Base-by-base conservation (phyloP, 1,284 basidiomycete species). In the Neolentinus lepideus region DNA sequence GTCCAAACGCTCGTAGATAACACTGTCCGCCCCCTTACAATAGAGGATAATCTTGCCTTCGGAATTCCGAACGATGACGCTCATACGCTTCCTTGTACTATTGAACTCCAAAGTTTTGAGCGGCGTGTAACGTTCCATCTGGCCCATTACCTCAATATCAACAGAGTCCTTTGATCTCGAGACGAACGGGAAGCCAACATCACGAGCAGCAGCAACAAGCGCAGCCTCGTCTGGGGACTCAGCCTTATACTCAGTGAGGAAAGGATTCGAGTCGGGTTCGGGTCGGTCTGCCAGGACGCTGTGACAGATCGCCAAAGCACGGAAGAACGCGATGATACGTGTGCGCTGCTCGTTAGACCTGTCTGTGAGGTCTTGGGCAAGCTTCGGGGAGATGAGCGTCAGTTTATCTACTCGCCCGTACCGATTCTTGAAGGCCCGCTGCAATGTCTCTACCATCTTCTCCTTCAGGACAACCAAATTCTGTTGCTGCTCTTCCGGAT, bases 211-310 rank as follows among this genome's bases (percentile, higher is more conserved):
- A 36, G 82, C 86, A 2, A 98, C 95, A 21, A 98, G 79, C 2
- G 96, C 95, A 10, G 94, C 92, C 69, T 98, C 96, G 67, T 98
- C 95, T 0, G 94, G 93, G 2, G 88, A 92, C 71, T 98, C 94
- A 6, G 95, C 94, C 73, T 98, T 98, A 78, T 98, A 98, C 56
- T 92, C 85, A 60, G 98, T 71, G 3, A 75, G 69, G 68, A 77
- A 85, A 0, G 90, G 91, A 14, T 85, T 72, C 46, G 75, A 72
- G 59, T 81, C 69, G 8, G 83, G 79, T 27, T 90, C 84, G 0
- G 88, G 81, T 55, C 76, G 79, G 62, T 94, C 92, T 1, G 92
- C 78, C 12, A 98, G 79, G 26, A 97, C 95, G 16, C 87, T 90
- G 68, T 98, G 96, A 64, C 96, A 98, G 19, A 98, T 69, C 0